phyloP scores from a whole-genome alignment of 139 green algal species.

The Coelastrella sp. region DNA sequence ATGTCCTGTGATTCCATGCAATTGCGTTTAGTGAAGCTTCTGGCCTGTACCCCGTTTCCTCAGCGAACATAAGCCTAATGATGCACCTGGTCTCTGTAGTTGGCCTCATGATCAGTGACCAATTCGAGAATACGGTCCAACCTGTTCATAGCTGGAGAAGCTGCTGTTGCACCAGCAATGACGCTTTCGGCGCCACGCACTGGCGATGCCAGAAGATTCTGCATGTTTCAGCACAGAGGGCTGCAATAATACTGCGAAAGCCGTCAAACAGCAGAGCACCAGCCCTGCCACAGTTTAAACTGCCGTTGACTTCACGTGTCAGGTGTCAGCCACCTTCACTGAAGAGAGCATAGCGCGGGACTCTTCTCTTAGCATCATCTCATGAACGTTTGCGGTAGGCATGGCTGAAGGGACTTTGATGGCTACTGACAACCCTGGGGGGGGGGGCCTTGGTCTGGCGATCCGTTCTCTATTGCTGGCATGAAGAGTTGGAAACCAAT shows the following conservation, averaged over 20 bases:
- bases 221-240: background rate
- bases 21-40: background rate
- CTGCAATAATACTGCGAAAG: background rate
- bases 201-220: background rate
- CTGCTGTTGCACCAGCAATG: background rate
- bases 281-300: background rate
- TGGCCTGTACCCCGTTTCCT: background rate
- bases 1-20: conserved; percentile 8
- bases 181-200: background rate
- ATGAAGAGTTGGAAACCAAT: too few species aligned
- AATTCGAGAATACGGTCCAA: conserved; percentile 33
- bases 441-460: too few species aligned
- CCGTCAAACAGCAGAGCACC: background rate
- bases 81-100: conserved; percentile 24
- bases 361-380: too few species aligned
- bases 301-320: background rate
- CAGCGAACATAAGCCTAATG: background rate
- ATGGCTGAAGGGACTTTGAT: too few species aligned
- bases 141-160: background rate
- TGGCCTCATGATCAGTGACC: conserved; percentile 24
- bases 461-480: too few species aligned
- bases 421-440: too few species aligned
- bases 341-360: too few species aligned
- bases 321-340: too few species aligned
- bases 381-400: too few species aligned